A percentile compares a stretch with the other conserved stretches of the same genome.
phyloP scores from a whole-genome alignment of 2,329 filamentous ascomycete genomes.

The Teratosphaeria destructans region DNA sequence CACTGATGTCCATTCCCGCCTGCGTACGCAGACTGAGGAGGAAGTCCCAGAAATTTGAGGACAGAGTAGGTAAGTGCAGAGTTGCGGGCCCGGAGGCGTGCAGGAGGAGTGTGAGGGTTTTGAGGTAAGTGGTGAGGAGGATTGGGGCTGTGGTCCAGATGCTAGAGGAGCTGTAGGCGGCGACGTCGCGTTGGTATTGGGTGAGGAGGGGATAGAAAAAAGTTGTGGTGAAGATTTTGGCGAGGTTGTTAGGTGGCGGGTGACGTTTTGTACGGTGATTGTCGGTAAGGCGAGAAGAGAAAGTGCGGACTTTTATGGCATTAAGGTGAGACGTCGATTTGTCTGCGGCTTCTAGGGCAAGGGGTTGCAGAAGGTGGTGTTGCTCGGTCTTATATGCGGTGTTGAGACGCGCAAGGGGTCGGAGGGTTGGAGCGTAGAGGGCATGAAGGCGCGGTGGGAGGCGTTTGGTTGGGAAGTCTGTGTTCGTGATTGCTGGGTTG shows the following conservation, averaged over 20 bases:
- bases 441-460: conserved; percentile 65
- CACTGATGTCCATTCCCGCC: conserved; percentile 36
- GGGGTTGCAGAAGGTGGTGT: conserved; percentile 63
- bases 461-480: conserved; percentile 65
- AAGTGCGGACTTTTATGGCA: conserved; percentile 78
- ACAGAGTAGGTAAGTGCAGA: conserved; percentile 66
- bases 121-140: conserved; percentile 68
- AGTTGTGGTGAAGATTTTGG: conserved; percentile 59
- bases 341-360: conserved; percentile 75
- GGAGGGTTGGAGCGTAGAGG: conserved; percentile 43
- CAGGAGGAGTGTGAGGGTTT: conserved; percentile 73
- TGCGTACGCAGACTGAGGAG: conserved; percentile 57
- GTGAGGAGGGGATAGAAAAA: conserved; percentile 85
- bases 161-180: conserved; percentile 25
- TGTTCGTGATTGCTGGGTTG: conserved; percentile 23
- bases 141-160: conserved; percentile 63
- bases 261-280: conserved; percentile 47
- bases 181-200: conserved; percentile 41
- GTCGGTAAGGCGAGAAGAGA: conserved; percentile 61
- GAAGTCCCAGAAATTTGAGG: conserved; percentile 73
- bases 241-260: conserved; percentile 63
- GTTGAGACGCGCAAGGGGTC: conserved; percentile 50
- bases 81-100: conserved; percentile 76
- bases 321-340: conserved; percentile 62
- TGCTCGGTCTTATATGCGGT: conserved; percentile 58